phyloP scores from a whole-genome alignment of 1,284 basidiomycete species.

The Xerocomus minutiporus region DNA sequence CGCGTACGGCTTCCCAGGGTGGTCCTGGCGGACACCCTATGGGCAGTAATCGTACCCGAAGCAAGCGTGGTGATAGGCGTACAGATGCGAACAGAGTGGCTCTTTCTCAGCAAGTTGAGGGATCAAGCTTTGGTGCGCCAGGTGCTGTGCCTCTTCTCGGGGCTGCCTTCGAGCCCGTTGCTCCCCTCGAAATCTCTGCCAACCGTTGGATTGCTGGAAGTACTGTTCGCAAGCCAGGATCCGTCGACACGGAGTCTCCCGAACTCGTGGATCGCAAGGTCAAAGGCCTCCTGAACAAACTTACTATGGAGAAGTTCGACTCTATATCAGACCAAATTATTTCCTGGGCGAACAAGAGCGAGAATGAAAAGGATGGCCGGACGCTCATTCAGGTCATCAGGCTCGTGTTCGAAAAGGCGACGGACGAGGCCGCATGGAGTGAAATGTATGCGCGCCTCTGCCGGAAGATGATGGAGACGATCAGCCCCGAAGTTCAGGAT shows the following conservation, averaged over 20 bases:
- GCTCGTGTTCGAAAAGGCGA: conserved; percentile 96
- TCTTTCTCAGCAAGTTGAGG: conserved; percentile 30
- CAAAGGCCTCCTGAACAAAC: conserved; percentile 90
- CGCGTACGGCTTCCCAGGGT: conserved; percentile 74
- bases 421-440: conserved; percentile 91
- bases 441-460: conserved; percentile 97
- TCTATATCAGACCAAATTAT: conserved; percentile 93
- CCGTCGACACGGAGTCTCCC: conserved; percentile 62
- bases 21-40: conserved; percentile 49
- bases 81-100: conserved; percentile 44
- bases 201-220: conserved; percentile 75
- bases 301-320: conserved; percentile 96
- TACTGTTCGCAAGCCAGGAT: conserved; percentile 17
- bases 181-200: conserved; percentile 70
- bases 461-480: conserved; percentile 88
- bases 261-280: conserved; percentile 92
- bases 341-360: conserved; percentile 90
- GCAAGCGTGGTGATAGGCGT: conserved; percentile 67
- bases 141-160: conserved; percentile 10
- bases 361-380: conserved; percentile 87
- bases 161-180: conserved; percentile 55
- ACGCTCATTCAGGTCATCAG: conserved; percentile 95
- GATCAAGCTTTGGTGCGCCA: conserved; percentile 25
- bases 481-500: conserved; percentile 84
- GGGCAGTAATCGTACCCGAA: conserved; percentile 59